Conservation (phyloP, 768 basidiomycete species). For the Trametes cinnabarina region DNA sequence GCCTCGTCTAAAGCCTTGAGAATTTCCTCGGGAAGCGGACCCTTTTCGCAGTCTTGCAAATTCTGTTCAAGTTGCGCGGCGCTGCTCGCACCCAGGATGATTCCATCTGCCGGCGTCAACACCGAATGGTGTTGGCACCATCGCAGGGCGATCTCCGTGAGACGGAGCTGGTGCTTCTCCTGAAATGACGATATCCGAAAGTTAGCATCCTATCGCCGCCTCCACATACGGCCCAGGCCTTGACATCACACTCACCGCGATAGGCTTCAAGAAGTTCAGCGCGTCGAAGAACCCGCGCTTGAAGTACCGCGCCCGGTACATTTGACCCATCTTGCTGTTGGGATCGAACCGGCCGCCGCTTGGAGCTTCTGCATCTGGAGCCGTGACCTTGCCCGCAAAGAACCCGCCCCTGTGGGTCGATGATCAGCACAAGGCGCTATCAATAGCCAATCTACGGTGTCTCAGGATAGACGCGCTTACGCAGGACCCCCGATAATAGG, state of each 20-base stretch:
- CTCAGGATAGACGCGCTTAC: too few relatives aligned
- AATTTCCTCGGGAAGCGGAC: conserved; percentile 52
- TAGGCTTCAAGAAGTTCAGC: conserved; percentile 37
- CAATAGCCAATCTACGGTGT: neutral
- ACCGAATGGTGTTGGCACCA: conserved; percentile 60
- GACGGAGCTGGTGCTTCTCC: conserved; percentile 45
- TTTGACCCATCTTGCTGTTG: conserved; percentile 35
- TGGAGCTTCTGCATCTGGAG: conserved; percentile 31
- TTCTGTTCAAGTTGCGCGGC: conserved; percentile 44
- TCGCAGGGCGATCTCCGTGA: conserved; percentile 56
- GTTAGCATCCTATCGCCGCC: neutral
- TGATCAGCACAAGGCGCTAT: neutral
- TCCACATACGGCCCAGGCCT: neutral
- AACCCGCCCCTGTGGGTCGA: conserved; percentile 44
- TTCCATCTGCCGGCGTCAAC: conserved; percentile 42
- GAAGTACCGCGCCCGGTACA: conserved; percentile 48
- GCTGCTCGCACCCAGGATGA: conserved; percentile 51
- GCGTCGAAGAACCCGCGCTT: conserved; percentile 43
- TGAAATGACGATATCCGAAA: conserved; percentile 10
- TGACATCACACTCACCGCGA: conserved; percentile 35
- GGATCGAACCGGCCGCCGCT: conserved; percentile 44
- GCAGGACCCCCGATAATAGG: too few relatives aligned
- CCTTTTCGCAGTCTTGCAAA: conserved; percentile 47
- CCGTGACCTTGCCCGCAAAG: conserved; percentile 52
- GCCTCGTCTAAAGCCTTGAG: conserved; percentile 51